A percentile compares a stretch with the other conserved stretches of the same genome.
These are phyloP conservation scores for Gnaphalium uliginosum DNA, from an alignment of 129 eudicot species.

Conservation along the genomic window DNA sequence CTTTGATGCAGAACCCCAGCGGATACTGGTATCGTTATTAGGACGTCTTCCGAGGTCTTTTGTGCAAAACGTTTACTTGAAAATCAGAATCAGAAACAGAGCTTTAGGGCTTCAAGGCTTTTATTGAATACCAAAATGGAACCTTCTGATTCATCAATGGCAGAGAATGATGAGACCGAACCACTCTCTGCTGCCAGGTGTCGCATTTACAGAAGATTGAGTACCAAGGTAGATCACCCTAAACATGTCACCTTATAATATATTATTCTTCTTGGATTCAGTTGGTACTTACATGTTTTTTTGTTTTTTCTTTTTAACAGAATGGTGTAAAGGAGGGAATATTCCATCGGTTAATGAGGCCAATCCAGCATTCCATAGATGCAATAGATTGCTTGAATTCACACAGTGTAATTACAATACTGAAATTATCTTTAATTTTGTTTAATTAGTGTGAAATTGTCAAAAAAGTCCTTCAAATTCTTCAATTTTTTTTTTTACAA, in stretches of 20 bases:
- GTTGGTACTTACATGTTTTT: not conserved
- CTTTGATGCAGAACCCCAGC: constrained; percentile 60
- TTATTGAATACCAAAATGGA: constrained; percentile 42
- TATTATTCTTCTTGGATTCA: not conserved
- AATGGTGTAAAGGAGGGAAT: constrained; percentile 46
- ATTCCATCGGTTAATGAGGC: constrained; percentile 77
- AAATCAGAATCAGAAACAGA: constrained; percentile 47
- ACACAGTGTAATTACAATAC: constrained; percentile 42
- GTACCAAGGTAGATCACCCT: constrained; percentile 44
- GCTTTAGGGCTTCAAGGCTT: constrained; percentile 65
- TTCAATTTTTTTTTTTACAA: constrained; percentile 1
- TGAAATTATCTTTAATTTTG: not conserved
- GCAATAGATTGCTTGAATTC: constrained; percentile 54
- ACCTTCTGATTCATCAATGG: constrained; percentile 39
- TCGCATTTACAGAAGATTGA: constrained; percentile 53
- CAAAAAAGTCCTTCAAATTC: constrained; percentile 14
- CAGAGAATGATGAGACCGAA: constrained; percentile 40
- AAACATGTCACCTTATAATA: not conserved
- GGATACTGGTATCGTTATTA: constrained; percentile 71
- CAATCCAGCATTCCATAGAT: constrained; percentile 54
- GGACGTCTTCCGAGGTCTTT: constrained; percentile 54
- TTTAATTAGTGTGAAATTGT: constrained; percentile 12
- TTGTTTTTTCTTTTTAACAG: constrained; percentile 31
- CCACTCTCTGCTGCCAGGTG: constrained; percentile 78
- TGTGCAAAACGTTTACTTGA: constrained; percentile 50